These are phyloP conservation scores for Russula virescens DNA, from an alignment of 768 basidiomycete species.

Conservation along the genomic window DNA sequence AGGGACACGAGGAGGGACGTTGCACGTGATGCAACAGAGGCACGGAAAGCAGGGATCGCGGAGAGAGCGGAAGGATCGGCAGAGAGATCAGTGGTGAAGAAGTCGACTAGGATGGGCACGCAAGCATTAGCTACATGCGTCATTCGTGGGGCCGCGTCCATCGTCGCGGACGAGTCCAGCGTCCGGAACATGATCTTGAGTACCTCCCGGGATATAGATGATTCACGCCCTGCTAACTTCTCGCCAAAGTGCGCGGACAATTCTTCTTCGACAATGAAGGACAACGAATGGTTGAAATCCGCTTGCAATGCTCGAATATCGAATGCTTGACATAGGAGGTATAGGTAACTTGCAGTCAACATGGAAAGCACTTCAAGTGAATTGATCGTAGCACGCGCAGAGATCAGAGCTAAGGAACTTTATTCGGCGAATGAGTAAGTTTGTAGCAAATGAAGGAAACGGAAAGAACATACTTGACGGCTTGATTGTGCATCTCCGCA, in stretches of 20 bases:
- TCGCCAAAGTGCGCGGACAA: constrained; percentile 42
- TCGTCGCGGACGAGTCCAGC: constrained; percentile 60
- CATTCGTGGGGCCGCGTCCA: constrained; percentile 72
- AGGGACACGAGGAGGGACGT: constrained; percentile 43
- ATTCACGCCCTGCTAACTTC: constrained; percentile 34
- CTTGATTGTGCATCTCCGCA: constrained; percentile 91
- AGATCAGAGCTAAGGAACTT: constrained; percentile 80
- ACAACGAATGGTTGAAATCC: constrained; percentile 51
- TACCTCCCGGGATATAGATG: constrained; percentile 35
- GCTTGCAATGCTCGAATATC: constrained; percentile 73
- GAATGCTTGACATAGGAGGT: constrained; percentile 77
- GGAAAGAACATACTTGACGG: constrained; percentile 62
- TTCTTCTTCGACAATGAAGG: constrained; percentile 45
- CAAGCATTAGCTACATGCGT: constrained; percentile 58
- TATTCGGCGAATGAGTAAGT: constrained; percentile 21
- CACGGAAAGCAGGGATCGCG: constrained; percentile 49
- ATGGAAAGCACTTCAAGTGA: constrained; percentile 75
- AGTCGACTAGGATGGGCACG: constrained; percentile 59
- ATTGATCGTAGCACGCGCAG: constrained; percentile 71
- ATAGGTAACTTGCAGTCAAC: constrained; percentile 69
- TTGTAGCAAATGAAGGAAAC: neutral
- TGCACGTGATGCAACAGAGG: constrained; percentile 44
- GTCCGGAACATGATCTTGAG: constrained; percentile 41
- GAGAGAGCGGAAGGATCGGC: constrained; percentile 25
- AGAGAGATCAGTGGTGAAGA: constrained; percentile 32